Percentiles rank a stretch among this genome's conserved stretches.
These are phyloP conservation scores for Aspergillus jensenii DNA, from an alignment of 2,329 filamentous ascomycete species.

Conservation along the genomic window DNA sequence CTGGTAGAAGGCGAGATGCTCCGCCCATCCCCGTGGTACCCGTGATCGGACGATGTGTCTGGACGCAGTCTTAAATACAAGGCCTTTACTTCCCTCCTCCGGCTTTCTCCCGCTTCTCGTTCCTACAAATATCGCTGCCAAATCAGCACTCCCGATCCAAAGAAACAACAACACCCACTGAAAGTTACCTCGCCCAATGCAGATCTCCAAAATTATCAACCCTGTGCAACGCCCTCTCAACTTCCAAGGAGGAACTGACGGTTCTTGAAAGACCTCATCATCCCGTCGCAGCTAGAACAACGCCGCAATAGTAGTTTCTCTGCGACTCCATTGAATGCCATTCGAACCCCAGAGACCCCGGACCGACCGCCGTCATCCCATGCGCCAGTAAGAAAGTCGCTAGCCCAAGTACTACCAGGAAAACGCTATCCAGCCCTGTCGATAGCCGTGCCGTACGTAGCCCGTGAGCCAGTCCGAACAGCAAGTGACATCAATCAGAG, in stretches of 20 bases:
- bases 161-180: slow-evolving; percentile 8
- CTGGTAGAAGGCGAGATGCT: neutral
- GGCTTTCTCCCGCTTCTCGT: neutral
- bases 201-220: slow-evolving; percentile 20
- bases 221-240: slow-evolving; percentile 25
- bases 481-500: slow-evolving; percentile 13
- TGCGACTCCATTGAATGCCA: neutral
- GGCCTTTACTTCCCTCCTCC: neutral
- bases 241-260: slow-evolving; percentile 23
- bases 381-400: slow-evolving; percentile 7
- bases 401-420: neutral
- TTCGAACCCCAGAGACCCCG: neutral
- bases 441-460: neutral
- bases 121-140: neutral
- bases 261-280: neutral
- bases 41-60: neutral
- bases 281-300: neutral
- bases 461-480: slow-evolving; percentile 4
- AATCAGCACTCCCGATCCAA: neutral
- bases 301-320: neutral
- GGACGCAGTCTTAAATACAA: neutral
- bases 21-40: neutral
- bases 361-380: neutral
- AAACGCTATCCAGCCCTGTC: neutral
- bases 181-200: slow-evolving; percentile 17